Conservation (phyloP, 208 protist species). For the Crithidia acanthocephali region DNA sequence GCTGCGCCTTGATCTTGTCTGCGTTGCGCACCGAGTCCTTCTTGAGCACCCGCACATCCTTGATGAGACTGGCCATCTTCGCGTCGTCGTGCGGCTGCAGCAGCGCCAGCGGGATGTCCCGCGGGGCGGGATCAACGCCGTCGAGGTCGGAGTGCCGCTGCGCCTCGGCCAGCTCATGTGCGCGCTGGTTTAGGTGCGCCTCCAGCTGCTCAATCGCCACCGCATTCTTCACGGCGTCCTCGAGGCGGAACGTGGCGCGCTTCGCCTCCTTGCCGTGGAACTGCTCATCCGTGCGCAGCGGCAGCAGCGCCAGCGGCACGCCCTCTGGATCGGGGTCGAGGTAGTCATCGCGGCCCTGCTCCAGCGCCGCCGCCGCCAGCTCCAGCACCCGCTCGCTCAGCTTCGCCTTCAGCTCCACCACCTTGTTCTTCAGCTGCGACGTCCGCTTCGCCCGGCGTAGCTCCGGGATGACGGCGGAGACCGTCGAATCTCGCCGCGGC, state of each 20-base stretch:
- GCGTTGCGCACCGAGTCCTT: constrained; percentile 53
- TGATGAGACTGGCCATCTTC: constrained; percentile 44
- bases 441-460: constrained; percentile 43
- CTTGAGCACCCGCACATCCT: constrained; percentile 61
- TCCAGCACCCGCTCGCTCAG: constrained; percentile 49
- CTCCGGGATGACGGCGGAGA: constrained; percentile 46
- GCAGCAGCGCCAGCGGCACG: constrained; percentile 57
- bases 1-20: constrained; percentile 52
- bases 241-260: constrained; percentile 48
- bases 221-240: constrained; percentile 52
- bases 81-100: constrained; percentile 67
- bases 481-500: constrained; percentile 54
- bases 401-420: constrained; percentile 42
- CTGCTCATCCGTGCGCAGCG: constrained; percentile 51
- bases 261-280: constrained; percentile 64
- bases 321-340: constrained; percentile 58
- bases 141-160: constrained; percentile 66
- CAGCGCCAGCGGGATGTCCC: constrained; percentile 59
- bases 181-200: constrained; percentile 55
- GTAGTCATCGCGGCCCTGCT: constrained; percentile 58
- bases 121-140: constrained; percentile 54
- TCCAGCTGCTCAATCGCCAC: constrained; percentile 49
- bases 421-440: constrained; percentile 36
- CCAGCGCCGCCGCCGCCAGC: constrained; percentile 52
- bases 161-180: constrained; percentile 59